Evolutionary conservation across 2,329 filamentous ascomycete species (phyloP), one percentile per base, ranked within the genome.

Genomic region (Blumeria hordei): DNA sequence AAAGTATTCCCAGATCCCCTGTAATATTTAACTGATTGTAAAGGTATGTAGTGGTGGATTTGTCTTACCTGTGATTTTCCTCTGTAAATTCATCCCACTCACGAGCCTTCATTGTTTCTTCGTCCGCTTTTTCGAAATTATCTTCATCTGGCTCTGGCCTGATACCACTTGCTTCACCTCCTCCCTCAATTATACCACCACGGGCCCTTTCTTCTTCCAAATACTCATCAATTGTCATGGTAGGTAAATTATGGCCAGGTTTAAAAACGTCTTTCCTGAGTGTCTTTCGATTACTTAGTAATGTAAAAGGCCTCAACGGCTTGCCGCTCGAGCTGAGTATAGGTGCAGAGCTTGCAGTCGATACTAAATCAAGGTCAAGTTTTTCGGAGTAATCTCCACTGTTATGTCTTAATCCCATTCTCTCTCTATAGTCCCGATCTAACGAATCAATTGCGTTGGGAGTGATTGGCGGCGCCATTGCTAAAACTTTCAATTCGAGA

Each of bases 201-300:
- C 85, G 74, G 60, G 77, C 76, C 64, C 77, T 76, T 70, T 96
- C 92, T 68, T 96, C 90, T 54, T 93, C 92, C 14, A 98, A 72
- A 64, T 96, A 98, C 70, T 98, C 92, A 62, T 98, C 92, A 58
- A 98, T 95, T 1, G 80, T 85, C 92, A 98, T 96, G 3, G 92
- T 96, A 0, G 92, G 92, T 57, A 98, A 70, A 68, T 86, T 95
- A 66, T 98, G 92, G 7, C 92, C 87, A 0, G 87, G 79, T 55
- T 85, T 76, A 68, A 98, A 98, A 0, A 98, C 90, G 2, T 83
- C 83, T 57, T 81, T 74, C 57, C 81, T 77, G 57, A 94, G 68
- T 58, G 87, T 81, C 58, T 86, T 79, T 39, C 92, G 77, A 60
- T 75, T 82, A 57, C 83, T 81, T 4, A 93, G 73, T 21, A 98